Evolutionary conservation across 139 green algal species (phyloP), one percentile per base, ranked within the genome.

Genomic region (Pleodorina starrii): DNA sequence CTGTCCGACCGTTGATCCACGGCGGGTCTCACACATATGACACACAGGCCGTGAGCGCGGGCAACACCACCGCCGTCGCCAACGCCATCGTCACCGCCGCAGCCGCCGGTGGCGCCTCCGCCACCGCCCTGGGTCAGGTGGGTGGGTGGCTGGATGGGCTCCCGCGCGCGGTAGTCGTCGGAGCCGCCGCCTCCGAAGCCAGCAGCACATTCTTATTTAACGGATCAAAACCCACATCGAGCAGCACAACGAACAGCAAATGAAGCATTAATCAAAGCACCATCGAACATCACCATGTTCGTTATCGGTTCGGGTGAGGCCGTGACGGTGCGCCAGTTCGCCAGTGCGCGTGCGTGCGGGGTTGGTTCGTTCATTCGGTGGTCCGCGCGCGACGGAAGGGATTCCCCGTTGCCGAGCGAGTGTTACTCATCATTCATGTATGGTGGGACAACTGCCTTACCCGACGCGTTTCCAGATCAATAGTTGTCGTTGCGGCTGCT

Each of bases 11-110:
- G 17, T 14, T 60, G 50, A 60, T 25, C 50, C 14, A 14, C 14
- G 17, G 17, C 14, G 50, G 50, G 14, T 60, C 17, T 25, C 17
- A 71, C 59, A 71, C 59, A 11, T n/a, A n/a, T 6, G 23, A 10
- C 9, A 32, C 21, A 36, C 63, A 85, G 78, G 78, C 78, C 38
- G 78, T 85, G 6, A 27, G 5, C 19, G 78, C 78, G 10, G 78
- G 78, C 57, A 85, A 85, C 54, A 43, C 40, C 10, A 42, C 78
- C 11, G 78, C 78, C 23, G 78, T 73, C 17, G 78, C 27, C 3
- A 74, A 21, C 35, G 78, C 78, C 6, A 85, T 85, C 36, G 78
- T 51, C 51, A 85, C 51, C 57, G 78, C 78, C 1, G 78, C 54
- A 7, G 36, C 21, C 78, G 27, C 36, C 36, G 38, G 78, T 51